A percentile compares a stretch with the other conserved stretches of the same genome.
Conservation (phyloP, 1,284 basidiomycete species). For the Malassezia dermatis region DNA sequence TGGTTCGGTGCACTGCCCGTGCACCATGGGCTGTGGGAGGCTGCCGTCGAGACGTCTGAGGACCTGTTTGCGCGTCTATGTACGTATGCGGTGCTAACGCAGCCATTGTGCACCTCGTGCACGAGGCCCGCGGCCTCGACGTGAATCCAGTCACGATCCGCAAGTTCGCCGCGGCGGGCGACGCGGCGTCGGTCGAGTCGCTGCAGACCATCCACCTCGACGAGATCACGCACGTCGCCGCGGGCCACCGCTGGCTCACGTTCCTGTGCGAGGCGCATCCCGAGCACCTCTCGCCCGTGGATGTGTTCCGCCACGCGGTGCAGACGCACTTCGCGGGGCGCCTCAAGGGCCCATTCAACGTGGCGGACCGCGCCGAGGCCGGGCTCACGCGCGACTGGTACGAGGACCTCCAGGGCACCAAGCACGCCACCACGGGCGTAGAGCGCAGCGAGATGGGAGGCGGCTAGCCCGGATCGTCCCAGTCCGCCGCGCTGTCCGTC, state of each 20-base stretch:
- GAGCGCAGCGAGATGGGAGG: constrained; percentile 26
- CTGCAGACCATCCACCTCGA: constrained; percentile 52
- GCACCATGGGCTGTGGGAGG: constrained; percentile 61
- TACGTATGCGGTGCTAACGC: constrained; percentile 1
- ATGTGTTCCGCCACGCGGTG: constrained; percentile 66
- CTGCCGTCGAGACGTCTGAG: constrained; percentile 61
- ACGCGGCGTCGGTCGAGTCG: constrained; percentile 58
- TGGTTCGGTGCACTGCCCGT: constrained; percentile 58
- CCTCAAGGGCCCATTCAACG: constrained; percentile 76
- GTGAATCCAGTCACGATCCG: constrained; percentile 68
- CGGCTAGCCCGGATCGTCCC: constrained; percentile 13
- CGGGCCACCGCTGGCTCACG: constrained; percentile 71
- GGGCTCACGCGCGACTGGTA: constrained; percentile 48
- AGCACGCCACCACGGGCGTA: constrained; percentile 19
- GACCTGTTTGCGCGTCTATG: constrained; percentile 64
- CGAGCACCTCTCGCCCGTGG: constrained; percentile 59
- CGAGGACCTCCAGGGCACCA: constrained; percentile 58
- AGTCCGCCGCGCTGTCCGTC: not conserved
- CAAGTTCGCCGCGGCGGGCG: constrained; percentile 61
- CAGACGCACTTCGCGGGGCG: constrained; percentile 64
- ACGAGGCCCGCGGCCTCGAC: constrained; percentile 76
- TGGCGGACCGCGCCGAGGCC: constrained; percentile 62
- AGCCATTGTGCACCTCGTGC: constrained; percentile 75
- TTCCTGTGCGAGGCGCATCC: constrained; percentile 60
- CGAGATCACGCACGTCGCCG: constrained; percentile 70